Evolutionary conservation across 176 grass and related monocot species (phyloP).

Genomic region (Eremochloa ophiuroides): DNA sequence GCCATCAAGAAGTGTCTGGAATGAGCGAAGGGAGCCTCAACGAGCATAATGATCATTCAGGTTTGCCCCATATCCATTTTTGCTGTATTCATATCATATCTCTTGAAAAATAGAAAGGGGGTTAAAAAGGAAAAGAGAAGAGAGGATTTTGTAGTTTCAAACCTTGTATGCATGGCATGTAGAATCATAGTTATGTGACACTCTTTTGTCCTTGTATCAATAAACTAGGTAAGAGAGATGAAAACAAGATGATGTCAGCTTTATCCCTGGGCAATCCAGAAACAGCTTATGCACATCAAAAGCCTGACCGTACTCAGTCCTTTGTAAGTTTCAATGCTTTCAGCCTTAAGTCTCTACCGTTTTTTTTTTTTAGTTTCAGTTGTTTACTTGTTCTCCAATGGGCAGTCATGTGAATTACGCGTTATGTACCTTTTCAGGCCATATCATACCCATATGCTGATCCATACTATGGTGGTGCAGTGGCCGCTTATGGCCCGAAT

Average conservation of each 20-base stretch:
- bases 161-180: background rate
- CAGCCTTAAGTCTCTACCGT: background rate
- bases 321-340: constrained; percentile 48
- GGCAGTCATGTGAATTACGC: constrained; percentile 12
- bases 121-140: background rate
- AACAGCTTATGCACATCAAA: constrained; percentile 40
- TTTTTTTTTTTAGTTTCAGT: background rate
- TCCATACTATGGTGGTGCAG: constrained; percentile 48
- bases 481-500: constrained; percentile 57
- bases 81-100: constrained; percentile 22
- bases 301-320: constrained; percentile 50
- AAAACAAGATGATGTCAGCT: constrained; percentile 68
- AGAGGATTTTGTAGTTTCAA: background rate
- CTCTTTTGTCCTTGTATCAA: constrained; percentile 19
- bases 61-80: constrained; percentile 15
- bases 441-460: constrained; percentile 78
- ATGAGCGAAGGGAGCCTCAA: constrained; percentile 64
- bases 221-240: constrained; percentile 52
- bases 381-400: constrained; percentile 20
- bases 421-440: constrained; percentile 53
- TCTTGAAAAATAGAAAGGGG: background rate
- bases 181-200: background rate
- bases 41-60: constrained; percentile 54
- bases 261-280: constrained; percentile 63
- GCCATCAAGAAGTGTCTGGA: constrained; percentile 61